A percentile compares a stretch with the other conserved stretches of the same genome.
phyloP scores from a whole-genome alignment of 2,329 filamentous ascomycete species.

The Fusarium pseudograminearum region DNA sequence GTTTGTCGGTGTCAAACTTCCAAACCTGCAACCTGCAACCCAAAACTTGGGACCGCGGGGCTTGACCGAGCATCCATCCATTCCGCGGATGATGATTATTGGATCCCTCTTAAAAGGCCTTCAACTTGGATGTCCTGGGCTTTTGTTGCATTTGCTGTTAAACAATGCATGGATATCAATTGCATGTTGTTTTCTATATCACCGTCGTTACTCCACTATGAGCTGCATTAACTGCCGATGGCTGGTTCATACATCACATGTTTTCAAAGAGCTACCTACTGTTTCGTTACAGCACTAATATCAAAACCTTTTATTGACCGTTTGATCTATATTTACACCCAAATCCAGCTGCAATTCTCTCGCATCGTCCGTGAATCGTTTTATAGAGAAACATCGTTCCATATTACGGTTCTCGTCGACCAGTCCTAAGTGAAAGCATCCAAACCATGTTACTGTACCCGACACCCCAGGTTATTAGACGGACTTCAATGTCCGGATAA shows the following conservation, averaged over 20 bases:
- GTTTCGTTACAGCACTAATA: not conserved
- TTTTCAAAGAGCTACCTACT: slow-evolving; percentile 6
- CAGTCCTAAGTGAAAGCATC: not conserved
- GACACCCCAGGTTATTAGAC: slow-evolving; percentile 26
- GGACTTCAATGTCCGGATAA: slow-evolving; percentile 46
- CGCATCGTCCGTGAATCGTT: not conserved
- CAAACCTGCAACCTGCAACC: slow-evolving; percentile 22
- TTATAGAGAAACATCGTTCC: not conserved
- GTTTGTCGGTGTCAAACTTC: slow-evolving; percentile 24
- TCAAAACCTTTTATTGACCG: not conserved
- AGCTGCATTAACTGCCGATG: slow-evolving; percentile 10
- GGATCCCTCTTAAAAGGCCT: not conserved
- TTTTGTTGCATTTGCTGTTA: not conserved
- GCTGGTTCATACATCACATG: slow-evolving; percentile 3
- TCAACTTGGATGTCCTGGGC: not conserved
- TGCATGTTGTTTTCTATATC: not conserved
- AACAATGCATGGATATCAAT: not conserved
- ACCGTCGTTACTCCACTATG: not conserved
- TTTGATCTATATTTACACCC: no score
- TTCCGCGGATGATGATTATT: not conserved
- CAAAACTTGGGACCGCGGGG: slow-evolving; percentile 14
- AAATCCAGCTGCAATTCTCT: no score
- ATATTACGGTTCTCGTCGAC: not conserved
- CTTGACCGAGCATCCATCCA: slow-evolving; percentile 19
- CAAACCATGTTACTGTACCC: not conserved